Percentiles rank a stretch among this genome's conserved stretches.
phyloP scores from a whole-genome alignment of 192 early-diverging fungal genomes.

The Thamnidium elegans region DNA sequence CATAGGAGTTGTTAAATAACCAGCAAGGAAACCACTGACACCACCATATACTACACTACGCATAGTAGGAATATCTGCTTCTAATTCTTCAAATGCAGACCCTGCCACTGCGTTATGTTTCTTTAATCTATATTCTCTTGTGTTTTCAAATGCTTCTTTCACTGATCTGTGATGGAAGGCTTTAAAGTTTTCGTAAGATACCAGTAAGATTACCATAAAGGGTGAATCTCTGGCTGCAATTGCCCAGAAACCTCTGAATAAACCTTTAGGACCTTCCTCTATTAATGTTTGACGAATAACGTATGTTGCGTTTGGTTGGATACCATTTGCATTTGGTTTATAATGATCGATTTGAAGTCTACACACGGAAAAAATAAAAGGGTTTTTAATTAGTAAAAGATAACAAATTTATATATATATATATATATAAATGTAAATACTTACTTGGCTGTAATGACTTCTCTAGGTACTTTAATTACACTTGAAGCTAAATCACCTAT shows the following conservation, averaged over 20 bases:
- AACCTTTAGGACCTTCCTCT: conserved; percentile 57
- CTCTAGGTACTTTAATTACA: conserved; percentile 75
- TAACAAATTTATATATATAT: no score
- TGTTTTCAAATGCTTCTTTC: conserved; percentile 25
- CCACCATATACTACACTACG: conserved; percentile 70
- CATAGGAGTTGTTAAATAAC: conserved; percentile 73
- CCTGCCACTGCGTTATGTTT: conserved; percentile 42
- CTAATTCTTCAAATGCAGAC: conserved; percentile 51
- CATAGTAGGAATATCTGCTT: conserved; percentile 62
- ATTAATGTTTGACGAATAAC: conserved; percentile 53
- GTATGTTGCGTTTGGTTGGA: conserved; percentile 37
- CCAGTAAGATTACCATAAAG: conserved; percentile 77
- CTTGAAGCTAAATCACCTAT: conserved; percentile 68
- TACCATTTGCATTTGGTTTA: conserved; percentile 23
- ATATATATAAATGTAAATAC: no score
- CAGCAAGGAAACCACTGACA: conserved; percentile 69
- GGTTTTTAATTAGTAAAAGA: conserved; percentile 1
- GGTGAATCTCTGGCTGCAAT: conserved; percentile 71
- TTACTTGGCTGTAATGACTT: conserved; percentile 61
- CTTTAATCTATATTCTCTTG: conserved; percentile 15
- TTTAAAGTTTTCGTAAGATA: conserved; percentile 75
- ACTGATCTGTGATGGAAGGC: conserved; percentile 53
- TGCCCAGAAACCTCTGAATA: conserved; percentile 70
- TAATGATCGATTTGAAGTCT: conserved; percentile 66
- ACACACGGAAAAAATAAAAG: conserved; percentile 6